Base-by-base conservation (phyloP, 768 basidiomycete species). In the Tricholomella constricta region DNA sequence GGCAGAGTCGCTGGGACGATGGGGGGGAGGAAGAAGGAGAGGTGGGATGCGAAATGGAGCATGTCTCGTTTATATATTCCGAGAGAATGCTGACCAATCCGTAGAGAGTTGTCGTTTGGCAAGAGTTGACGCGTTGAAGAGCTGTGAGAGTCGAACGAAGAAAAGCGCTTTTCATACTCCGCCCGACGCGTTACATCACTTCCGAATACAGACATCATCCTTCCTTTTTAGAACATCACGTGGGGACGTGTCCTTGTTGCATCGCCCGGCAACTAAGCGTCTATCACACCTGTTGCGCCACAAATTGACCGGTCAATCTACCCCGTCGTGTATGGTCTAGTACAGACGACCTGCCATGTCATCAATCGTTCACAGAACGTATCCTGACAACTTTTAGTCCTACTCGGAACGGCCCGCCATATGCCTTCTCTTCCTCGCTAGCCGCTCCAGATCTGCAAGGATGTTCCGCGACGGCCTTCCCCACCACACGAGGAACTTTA, bases 21-120 rank as follows among this genome's bases (percentile, higher is more conserved):
- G 61, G 59, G 55, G 66, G 67, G 51, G 63, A 66, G 64, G 64
- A 65, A 66, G 63, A 69, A 70, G 65, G 65, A 65, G 63, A 67
- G 68, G 65, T 66, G 63, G 61, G 67, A 63, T 58, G 61, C 49
- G 52, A 60, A 63, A 64, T 55, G 56, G 56, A 61, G 48, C 53
- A 60, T 55, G 46, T 66, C 55, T 52, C 50, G 68, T 74, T 75
- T 77, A 73, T 70, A 64, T 63, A 61, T 65, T 68, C 62, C 61
- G 59, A 59, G 67, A 65, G 60, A 48, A 52, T 62, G 76, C 69
- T 78, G 69, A 73, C 75, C 65, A 76, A 77, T 73, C 67, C 44
- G 54, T 52, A 45, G 41, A 45, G 42, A 48, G 14, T n/a, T 48
- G 49, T 56, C 51, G 45, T 59, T 62, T 54, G 55, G 45, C 45